These are phyloP conservation scores for Cryphonectria japonica DNA, from an alignment of 2,329 filamentous ascomycete genomes.

Conservation along the genomic window DNA sequence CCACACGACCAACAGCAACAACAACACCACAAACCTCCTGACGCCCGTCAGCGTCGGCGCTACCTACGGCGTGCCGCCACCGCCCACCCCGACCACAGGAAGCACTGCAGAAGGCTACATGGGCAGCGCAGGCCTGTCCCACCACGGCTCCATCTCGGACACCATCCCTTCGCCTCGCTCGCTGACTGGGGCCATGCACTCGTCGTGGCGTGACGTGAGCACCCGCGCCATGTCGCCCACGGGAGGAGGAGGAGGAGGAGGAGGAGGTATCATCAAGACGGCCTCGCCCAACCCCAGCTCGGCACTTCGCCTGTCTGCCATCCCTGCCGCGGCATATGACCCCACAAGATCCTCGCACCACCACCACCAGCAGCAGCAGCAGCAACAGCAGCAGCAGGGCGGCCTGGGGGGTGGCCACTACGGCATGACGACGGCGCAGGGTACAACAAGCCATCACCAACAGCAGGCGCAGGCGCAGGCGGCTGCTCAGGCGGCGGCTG, in stretches of 20 bases:
- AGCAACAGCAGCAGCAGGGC: too few species aligned
- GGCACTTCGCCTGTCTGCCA: constrained; percentile 22
- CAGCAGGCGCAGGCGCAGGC: constrained; percentile 17
- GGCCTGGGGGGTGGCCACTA: constrained; percentile 19
- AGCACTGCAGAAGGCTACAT: constrained; percentile 45
- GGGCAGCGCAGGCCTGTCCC: constrained; percentile 42
- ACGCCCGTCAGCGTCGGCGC: constrained; percentile 44
- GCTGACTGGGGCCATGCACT: constrained; percentile 26
- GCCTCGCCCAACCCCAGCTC: constrained; percentile 26
- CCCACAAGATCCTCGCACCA: constrained; percentile 24
- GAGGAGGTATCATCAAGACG: constrained; percentile 22
- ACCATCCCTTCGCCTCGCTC: constrained; percentile 29
- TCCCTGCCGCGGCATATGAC: constrained; percentile 28
- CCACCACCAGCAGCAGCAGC: too few species aligned
- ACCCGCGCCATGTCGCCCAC: constrained; percentile 26
- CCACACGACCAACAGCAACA: too few species aligned
- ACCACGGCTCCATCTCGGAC: constrained; percentile 49
- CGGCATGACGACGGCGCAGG: constrained; percentile 20
- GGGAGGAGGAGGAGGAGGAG: neutral
- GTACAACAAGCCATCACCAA: constrained; percentile 23
- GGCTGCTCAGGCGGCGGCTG: neutral
- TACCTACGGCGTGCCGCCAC: constrained; percentile 52
- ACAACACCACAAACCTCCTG: constrained; percentile 36
- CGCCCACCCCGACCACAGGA: constrained; percentile 49
- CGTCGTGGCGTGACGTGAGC: constrained; percentile 28